These are phyloP conservation scores for Globisporangium radiosum DNA, from an alignment of 352 stramenopile species.

Conservation along the genomic window DNA sequence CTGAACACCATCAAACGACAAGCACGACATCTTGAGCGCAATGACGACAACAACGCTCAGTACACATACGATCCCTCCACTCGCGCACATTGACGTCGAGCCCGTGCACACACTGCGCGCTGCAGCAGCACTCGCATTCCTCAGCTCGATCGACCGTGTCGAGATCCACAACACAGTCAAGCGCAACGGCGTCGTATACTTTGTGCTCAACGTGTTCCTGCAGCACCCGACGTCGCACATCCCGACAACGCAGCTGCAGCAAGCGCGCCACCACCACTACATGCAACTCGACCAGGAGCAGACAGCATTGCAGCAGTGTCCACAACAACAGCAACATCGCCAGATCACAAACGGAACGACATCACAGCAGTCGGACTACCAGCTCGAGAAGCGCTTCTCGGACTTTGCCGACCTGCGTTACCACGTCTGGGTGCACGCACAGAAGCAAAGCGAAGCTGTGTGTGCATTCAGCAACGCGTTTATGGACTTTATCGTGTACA, in stretches of 20 bases:
- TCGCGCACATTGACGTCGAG: too few relatives aligned
- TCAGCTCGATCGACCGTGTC: conserved; percentile 22
- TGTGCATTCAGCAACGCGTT: conserved; percentile 43
- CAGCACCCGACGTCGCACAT: conserved; percentile 52
- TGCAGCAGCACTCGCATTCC: conserved; percentile 7
- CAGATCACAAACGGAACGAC: too few relatives aligned
- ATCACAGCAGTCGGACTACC: conserved; percentile 47
- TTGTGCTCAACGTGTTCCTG: conserved; percentile 46
- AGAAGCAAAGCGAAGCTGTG: conserved; percentile 25
- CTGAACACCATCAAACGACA: too few relatives aligned
- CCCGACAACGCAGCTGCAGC: conserved; percentile 50
- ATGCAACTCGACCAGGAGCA: too few relatives aligned
- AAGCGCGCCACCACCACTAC: too few relatives aligned
- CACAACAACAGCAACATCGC: too few relatives aligned
- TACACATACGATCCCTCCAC: too few relatives aligned
- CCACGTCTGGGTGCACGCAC: conserved; percentile 38
- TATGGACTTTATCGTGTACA: conserved; percentile 50
- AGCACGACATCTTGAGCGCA: too few relatives aligned
- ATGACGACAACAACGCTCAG: too few relatives aligned
- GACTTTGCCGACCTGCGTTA: conserved; percentile 48
- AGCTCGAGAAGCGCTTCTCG: conserved; percentile 42
- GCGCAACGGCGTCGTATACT: conserved; percentile 22
- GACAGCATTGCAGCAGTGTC: too few relatives aligned
- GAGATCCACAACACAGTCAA: conserved; percentile 18
- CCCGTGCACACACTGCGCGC: too few relatives aligned